Percentiles rank a stretch among this genome's conserved stretches.
Evolutionary conservation across 2,329 filamentous ascomycete species (phyloP).

Genomic region (Lasiodiplodia gonubiensis): DNA sequence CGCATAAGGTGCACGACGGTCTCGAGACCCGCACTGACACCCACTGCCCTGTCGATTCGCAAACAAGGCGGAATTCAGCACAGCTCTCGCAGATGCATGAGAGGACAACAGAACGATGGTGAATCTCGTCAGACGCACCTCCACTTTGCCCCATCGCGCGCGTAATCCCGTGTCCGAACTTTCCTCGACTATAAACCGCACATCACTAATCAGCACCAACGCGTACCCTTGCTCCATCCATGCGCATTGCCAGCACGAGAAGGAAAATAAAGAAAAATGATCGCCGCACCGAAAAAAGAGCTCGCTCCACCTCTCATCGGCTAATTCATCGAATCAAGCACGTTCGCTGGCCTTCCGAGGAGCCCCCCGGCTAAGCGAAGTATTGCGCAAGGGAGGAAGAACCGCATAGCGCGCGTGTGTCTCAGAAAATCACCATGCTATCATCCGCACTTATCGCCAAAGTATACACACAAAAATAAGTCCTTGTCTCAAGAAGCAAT

Average conservation of each 20-base stretch:
- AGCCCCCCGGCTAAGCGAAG: not conserved
- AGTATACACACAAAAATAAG: not conserved
- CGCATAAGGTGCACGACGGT: not conserved
- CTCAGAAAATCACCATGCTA: not conserved
- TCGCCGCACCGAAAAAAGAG: not conserved
- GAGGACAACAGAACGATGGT: not conserved
- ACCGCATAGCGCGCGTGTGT: not conserved
- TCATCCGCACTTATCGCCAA: not conserved
- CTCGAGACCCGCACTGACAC: not conserved
- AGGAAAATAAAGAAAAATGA: not conserved
- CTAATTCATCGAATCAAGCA: not conserved
- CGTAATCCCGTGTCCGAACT: not conserved
- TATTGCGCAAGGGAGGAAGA: constrained; percentile 1
- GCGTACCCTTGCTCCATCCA: not conserved
- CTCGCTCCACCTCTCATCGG: not conserved
- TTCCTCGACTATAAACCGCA: not conserved
- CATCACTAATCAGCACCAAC: not conserved
- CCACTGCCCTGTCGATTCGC: not conserved
- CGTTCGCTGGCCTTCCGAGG: not conserved
- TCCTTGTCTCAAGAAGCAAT: not conserved
- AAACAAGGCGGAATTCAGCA: not conserved
- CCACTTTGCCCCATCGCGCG: not conserved
- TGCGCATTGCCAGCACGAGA: not conserved
- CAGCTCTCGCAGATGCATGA: not conserved
- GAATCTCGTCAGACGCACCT: not conserved